Evolutionary conservation across 2,329 filamentous ascomycete species (phyloP).

Genomic region (Colletotrichum chrysophilum): DNA sequence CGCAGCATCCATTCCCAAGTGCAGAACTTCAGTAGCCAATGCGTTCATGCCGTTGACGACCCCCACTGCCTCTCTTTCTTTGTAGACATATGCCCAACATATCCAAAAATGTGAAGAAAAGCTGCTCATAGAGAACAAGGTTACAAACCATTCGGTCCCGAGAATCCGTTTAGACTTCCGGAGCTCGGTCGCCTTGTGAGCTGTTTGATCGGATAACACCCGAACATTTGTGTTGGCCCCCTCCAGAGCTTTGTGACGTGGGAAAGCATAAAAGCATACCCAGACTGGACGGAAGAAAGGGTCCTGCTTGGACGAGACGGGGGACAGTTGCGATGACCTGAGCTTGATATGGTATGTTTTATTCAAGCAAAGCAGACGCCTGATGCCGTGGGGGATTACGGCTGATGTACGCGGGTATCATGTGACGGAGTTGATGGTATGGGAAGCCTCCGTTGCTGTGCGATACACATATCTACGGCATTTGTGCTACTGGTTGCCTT

Average conservation of each 20-base stretch:
- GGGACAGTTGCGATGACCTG: neutral
- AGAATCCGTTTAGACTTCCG: neutral
- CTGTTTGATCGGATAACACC: neutral
- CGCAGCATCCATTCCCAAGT: neutral
- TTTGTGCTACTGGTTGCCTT: no score
- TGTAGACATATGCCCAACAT: no score
- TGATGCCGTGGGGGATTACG: rapidly evolving
- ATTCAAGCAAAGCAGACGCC: neutral
- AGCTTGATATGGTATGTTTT: neutral
- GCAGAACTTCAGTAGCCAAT: neutral
- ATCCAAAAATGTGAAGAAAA: no score
- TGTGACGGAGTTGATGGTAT: rapidly evolving
- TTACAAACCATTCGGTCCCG: neutral
- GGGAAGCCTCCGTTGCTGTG: no score
- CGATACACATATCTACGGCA: no score
- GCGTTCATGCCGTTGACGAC: neutral
- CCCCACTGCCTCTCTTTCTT: neutral
- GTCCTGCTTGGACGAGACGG: neutral
- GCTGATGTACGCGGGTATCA: rapidly evolving
- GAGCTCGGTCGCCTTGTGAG: neutral
- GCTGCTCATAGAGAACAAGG: no score
- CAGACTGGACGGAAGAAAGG: neutral
- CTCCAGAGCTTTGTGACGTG: neutral
- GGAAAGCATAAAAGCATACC: neutral
- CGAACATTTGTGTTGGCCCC: neutral